phyloP scores from a whole-genome alignment of 306 rosid species.

The Chamaecrista fasciculata region DNA sequence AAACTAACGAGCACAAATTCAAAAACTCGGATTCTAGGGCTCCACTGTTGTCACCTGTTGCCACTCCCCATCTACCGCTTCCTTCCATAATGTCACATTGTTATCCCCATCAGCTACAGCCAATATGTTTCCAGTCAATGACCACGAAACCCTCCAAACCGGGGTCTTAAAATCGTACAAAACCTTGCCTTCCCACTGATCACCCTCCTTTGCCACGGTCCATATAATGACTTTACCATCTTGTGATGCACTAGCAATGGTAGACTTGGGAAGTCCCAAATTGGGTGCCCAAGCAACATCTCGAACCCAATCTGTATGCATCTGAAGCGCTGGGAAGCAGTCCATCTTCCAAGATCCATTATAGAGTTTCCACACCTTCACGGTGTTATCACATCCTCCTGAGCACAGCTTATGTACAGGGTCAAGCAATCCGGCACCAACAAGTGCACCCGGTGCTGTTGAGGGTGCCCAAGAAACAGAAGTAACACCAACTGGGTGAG shows the following conservation, averaged over 20 bases:
- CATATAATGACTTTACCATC: slow-evolving; percentile 80
- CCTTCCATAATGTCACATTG: slow-evolving; percentile 80
- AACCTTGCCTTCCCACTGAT: slow-evolving; percentile 82
- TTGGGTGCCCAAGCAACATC: slow-evolving; percentile 94
- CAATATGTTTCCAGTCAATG: slow-evolving; percentile 78
- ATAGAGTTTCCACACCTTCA: slow-evolving; percentile 75
- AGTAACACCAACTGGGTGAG: slow-evolving; percentile 84
- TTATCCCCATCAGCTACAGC: slow-evolving; percentile 90
- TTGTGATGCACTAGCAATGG: slow-evolving; percentile 79
- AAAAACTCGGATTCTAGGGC: slow-evolving; percentile 45
- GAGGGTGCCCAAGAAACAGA: slow-evolving; percentile 96
- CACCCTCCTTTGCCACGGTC: slow-evolving; percentile 85
- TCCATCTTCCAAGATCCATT: slow-evolving; percentile 90
- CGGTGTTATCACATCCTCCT: slow-evolving; percentile 87
- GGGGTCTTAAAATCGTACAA: slow-evolving; percentile 75
- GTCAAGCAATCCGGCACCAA: slow-evolving; percentile 72
- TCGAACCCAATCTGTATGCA: slow-evolving; percentile 86
- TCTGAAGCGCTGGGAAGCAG: slow-evolving; percentile 81
- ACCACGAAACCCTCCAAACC: slow-evolving; percentile 89
- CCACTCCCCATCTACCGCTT: slow-evolving; percentile 87
- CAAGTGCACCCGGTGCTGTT: slow-evolving; percentile 74
- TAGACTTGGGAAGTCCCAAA: slow-evolving; percentile 85
- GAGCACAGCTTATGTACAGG: slow-evolving; percentile 86
- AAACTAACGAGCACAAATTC: slow-evolving; percentile 30
- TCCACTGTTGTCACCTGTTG: slow-evolving; percentile 84